Conservation (phyloP, 768 basidiomycete genomes). For the Tylopilus felleus region DNA sequence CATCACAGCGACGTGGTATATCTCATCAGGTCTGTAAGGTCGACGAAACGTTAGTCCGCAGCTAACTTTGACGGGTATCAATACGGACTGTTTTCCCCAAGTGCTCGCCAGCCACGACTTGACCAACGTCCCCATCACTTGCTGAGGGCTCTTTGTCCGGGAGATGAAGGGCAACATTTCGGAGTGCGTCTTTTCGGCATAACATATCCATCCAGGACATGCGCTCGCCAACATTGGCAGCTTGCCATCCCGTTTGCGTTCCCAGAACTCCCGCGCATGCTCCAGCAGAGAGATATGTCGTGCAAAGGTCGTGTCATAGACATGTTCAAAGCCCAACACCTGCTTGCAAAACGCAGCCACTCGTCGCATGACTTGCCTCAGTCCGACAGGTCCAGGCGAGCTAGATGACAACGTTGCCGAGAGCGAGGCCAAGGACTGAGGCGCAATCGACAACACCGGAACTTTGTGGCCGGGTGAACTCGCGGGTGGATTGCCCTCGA, state of each 20-base stretch:
- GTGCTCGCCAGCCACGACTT: constrained; percentile 79
- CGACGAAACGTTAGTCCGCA: constrained; percentile 3
- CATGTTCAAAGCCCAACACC: constrained; percentile 71
- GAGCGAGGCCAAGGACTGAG: constrained; percentile 82
- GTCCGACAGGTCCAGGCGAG: constrained; percentile 42
- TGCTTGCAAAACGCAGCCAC: constrained; percentile 66
- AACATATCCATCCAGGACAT: constrained; percentile 99
- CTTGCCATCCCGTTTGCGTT: constrained; percentile 47
- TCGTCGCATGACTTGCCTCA: constrained; percentile 63
- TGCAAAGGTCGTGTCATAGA: constrained; percentile 94
- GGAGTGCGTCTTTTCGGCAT: constrained; percentile 95
- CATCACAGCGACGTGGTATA: constrained; percentile 98
- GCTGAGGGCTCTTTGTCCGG: constrained; percentile 87
- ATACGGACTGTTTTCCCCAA: constrained; percentile 66
- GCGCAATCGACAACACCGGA: constrained; percentile 84
- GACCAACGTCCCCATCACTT: constrained; percentile 89
- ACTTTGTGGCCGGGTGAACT: constrained; percentile 43
- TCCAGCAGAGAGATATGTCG: constrained; percentile 82
- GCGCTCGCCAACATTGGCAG: constrained; percentile 94
- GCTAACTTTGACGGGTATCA: background rate
- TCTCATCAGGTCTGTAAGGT: constrained; percentile 63
- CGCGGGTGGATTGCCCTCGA: constrained; percentile 51
- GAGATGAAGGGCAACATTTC: constrained; percentile 93
- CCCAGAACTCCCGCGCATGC: constrained; percentile 75
- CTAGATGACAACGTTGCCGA: constrained; percentile 56